These are phyloP conservation scores for Penicillium sp. DNA, from an alignment of 2,329 filamentous ascomycete species.

Conservation along the genomic window DNA sequence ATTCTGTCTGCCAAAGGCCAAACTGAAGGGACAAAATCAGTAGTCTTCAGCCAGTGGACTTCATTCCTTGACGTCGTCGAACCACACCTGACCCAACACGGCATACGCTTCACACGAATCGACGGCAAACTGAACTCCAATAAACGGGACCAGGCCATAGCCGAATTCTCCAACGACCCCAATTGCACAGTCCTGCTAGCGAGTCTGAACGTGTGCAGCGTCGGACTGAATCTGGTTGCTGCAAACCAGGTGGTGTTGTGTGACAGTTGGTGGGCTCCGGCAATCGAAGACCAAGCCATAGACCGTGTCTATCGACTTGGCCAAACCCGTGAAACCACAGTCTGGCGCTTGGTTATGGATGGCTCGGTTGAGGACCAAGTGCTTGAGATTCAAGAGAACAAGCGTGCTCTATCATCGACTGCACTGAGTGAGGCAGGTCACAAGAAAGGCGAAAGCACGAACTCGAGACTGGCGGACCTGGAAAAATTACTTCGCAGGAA, in stretches of 20 bases:
- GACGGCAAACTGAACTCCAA: constrained; percentile 72
- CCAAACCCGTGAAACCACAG: constrained; percentile 71
- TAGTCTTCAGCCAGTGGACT: constrained; percentile 80
- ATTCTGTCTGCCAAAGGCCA: constrained; percentile 70
- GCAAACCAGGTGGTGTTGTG: constrained; percentile 81
- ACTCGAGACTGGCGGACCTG: constrained; percentile 51
- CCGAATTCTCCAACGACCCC: constrained; percentile 62
- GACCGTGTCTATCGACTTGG: constrained; percentile 84
- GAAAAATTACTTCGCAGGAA: constrained; percentile 27
- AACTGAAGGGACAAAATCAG: constrained; percentile 64
- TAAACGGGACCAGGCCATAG: constrained; percentile 68
- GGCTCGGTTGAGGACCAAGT: constrained; percentile 77
- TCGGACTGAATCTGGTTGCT: constrained; percentile 80
- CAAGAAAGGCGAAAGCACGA: constrained; percentile 52
- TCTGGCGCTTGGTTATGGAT: constrained; percentile 80
- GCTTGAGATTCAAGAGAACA: constrained; percentile 71
- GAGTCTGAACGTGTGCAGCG: constrained; percentile 74
- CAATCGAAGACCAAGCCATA: constrained; percentile 87
- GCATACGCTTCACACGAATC: constrained; percentile 65
- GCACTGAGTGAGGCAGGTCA: constrained; percentile 69
- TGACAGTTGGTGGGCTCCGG: constrained; percentile 89
- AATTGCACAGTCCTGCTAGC: constrained; percentile 73
- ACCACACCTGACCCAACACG: constrained; percentile 58
- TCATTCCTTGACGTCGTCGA: constrained; percentile 73
- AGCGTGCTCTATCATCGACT: constrained; percentile 70